Base-by-base conservation (phyloP, 257 asterid genomes). In the Agastache rugosa region DNA sequence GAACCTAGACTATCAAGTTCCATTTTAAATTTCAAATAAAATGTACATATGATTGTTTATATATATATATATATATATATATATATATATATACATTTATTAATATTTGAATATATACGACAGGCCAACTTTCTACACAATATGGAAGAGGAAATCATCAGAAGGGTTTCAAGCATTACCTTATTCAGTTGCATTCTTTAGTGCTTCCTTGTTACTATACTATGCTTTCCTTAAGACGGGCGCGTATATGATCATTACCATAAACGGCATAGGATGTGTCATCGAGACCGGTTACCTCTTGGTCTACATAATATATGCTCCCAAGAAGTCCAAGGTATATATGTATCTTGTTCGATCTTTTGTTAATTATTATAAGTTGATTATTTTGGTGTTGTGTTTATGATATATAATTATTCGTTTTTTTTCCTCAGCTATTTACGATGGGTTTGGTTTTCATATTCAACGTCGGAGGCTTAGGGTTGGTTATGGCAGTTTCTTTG, bases 91-190 rank as follows among this genome's bases (percentile, higher is more conserved):
- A 8, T 64, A 17, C n/a, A n/a, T n/a, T n/a, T n/a, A n/a, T n/a
- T 14, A 20, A 20, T 45, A 56, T 15, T 16, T 58, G 12, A 41
- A 15, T 41, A 17, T 20, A 23, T n/a, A 14, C 16, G 19, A 10
- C 81, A 89, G 95, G 83, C 90, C 97, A 56, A 88, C 93, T 0
- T 89, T 88, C 76, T 83, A 84, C 84, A 83, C 74, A 14, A 91
- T 91, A 19, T 85, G 77, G 83, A 84, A 86, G 88, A 86, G 77
- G 72, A 86, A 84, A 72, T 83, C 93, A 23, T 88, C 96, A 4
- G 87, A 85, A 51, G 91, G 96, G 56, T 90, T 77, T 75, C 87
- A 84, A 12, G 62, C 89, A 7, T 53, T 87, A 68, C 96, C 96
- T 6, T 88, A 90, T 45, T 79, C 87, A 0, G 91, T 90, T 14